Base-by-base conservation (phyloP, 2,329 filamentous ascomycete genomes). In the Ophiostoma pallidulum region DNA sequence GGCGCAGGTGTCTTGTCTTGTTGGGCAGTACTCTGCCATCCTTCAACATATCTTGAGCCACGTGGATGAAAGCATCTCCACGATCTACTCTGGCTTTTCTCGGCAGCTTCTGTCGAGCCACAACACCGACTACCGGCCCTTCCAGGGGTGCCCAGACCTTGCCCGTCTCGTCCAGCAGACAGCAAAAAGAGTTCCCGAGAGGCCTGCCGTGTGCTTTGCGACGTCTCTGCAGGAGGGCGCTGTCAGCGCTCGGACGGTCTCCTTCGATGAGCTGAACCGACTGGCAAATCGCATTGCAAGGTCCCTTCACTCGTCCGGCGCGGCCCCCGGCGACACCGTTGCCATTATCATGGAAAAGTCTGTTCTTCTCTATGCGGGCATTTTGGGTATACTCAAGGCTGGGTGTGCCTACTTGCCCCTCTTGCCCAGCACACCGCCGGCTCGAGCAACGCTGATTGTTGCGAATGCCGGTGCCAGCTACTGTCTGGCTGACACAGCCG, bases 351-450 rank as follows among this genome's bases (percentile, higher is more conserved):
- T 94, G 75, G 77, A 90, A 19, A 94, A 92, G 59, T 90, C 82
- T 0, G 62, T 79, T 1, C 63, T 79, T 22, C 66, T 94, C 0
- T 94, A 94, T 58, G 70, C 81, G 24, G 73, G 80, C 0, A 86
- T 94, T 22, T 68, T 95, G 26, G 88, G 79, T 1, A 74, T 82
- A 19, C 63, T 87, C 28, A 94, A 94, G 58, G 68, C 78, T 5
- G 86, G 87, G 8, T 82, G 80, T 57, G 86, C 81, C 8, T 92
- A 94, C 58, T 65, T 94, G n/a, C 87, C 88, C 0, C 70, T 94
- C 4, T 72, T 86, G 1, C 84, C 86, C 1, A 78, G 75, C n/a
- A 84, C 82, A 0, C 86, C 88, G 0, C 19, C 59, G 1, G 72
- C 78, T 9, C 72, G 86, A 43, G 67, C 84, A 1, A 60, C 68